Evolutionary conservation across 192 early-diverging fungal species (phyloP), one percentile per base, ranked within the genome.

Genomic region (Podila epigama): DNA sequence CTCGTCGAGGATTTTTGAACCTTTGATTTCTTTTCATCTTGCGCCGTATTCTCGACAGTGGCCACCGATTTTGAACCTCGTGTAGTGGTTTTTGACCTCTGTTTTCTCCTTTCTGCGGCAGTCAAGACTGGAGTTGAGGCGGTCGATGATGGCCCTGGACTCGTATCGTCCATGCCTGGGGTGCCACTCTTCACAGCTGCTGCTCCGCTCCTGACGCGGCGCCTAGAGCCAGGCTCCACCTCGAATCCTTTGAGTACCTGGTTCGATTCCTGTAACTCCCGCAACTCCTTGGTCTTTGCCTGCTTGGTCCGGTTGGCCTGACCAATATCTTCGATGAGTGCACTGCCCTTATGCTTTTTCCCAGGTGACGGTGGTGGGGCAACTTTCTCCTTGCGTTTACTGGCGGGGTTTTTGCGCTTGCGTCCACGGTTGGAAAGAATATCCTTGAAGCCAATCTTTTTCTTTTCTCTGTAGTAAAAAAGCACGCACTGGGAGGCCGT

Each of bases 401-500:
- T 72, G 61, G 41, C 63, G 39, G 59, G 50, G 53, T 58, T 32
- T 18, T 82, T 78, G 36, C 66, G 60, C 32, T 81, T 87, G 52
- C 78, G 83, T 52, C 68, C 79, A 40, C 71, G 83, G 58, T 64
- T 88, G 52, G 81, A 69, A 52, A 89, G 82, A 40, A 93, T 75
- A 1, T 83, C 86, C 81, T 92, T 93, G 58, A 92, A 85, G 25
- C 88, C 84, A 54, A 92, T 83, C 27, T 83, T 86, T 57, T 92
- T 91, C 80, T 94, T 93, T 52, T 89, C 89, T 29, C 92, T 86
- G 72, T 94, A 94, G 72, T 94, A 94, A 40, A 90, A 91, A 37
- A 90, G 65, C 22, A 93, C 91, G 50, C 92, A 94, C 55, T 90
- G 87, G 36, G 85, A 84, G 31, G 88, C 87, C 0, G 83, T 84